Evolutionary conservation across 768 basidiomycete species (phyloP), one percentile per base, ranked within the genome.

Genomic region (Sarcodon aspratus): DNA sequence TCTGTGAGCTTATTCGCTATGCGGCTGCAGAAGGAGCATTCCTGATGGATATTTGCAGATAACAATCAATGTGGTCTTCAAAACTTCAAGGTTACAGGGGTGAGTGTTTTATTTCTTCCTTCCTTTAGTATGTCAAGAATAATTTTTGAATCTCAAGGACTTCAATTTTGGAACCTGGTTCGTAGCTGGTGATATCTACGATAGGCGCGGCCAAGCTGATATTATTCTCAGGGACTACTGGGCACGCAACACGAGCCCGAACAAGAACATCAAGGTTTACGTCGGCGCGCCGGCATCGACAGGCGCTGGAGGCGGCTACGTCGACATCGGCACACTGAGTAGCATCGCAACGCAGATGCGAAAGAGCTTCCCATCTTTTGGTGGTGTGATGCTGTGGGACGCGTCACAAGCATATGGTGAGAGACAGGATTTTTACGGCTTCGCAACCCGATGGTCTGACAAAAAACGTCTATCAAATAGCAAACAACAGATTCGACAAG

Each of bases 401-500:
- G 66, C 68, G 27, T 73, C 69, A 31, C 66, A 72, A 54, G 74
- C 71, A 4, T 66, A 68, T 35, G 60, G 73, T 73, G 42, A 42
- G 55, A 9, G 27, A 42, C 8, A 15, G 1, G 9, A 27, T 9
- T 42, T 42, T 42, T 9, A 17, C 13, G 9, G 40, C 13, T 15
- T 8, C n/a, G 7, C 5, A 7, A 8, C 13, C 13, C 40, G 13
- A 9, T 5, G 7, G 40, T 2, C 13, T 15, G 37, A 38, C 6
- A 27, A 27, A 27, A 27, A 27, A 27, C 21, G 3, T 27, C 3
- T 27, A 5, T 27, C 21, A 5, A 27, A 27, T 45, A 69, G 82
- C 68, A 31, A 84, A 85, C 57, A 63, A 67, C 50, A 72, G 76
- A 31, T 84, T 73, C 54, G 79, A 82, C 55, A 59, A 71, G 12